Evolutionary conservation across 1,139 yeast species (phyloP), one percentile per base, ranked within the genome.

Genomic region (Nakaseomyces sp.): DNA sequence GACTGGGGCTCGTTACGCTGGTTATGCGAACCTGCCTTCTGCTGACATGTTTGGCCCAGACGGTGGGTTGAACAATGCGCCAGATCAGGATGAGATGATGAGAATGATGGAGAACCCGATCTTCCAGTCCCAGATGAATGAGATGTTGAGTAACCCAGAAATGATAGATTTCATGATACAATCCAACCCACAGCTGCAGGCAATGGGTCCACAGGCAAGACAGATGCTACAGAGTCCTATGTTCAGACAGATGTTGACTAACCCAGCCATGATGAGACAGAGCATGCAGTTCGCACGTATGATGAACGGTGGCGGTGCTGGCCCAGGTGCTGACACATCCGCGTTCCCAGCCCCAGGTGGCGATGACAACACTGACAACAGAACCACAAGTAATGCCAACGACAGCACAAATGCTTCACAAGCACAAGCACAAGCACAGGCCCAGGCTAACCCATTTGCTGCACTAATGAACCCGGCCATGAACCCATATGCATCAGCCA

Each of bases 1-100:
- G 54, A 89, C 97, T 0, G 93, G 96, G 36, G 97, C 97, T 1
- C 76, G 97, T 45, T 91, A 88, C 59, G 96, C 97, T 2, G 98
- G 98, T 1, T 81, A 79, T 54, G 66, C 68, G 42, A 89, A 87
- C 55, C 71, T 91, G 61, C 97, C 98, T 2, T 76, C 86, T 2
- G 87, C 89, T 0, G 79, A 84, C 40, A 76, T 86, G 82, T 88
- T 91, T 68, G 96, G 96, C 1, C 93, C 96, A 16, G 97, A 89
- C 61, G 95, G 95, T 17, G 97, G 96, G 18, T 76, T 84, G 84
- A 75, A 72, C 48, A 42, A 49, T 10, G 48, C 79, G 58, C 93
- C 94, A 7, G 80, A 78, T 53, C 81, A 86, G 37, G 91, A 83
- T 36, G 88, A 83, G 50, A 57, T 88, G 65, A 69, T 77, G 29